phyloP scores from a whole-genome alignment of 768 basidiomycete genomes.

The Chalciporus sphaerocephalus region DNA sequence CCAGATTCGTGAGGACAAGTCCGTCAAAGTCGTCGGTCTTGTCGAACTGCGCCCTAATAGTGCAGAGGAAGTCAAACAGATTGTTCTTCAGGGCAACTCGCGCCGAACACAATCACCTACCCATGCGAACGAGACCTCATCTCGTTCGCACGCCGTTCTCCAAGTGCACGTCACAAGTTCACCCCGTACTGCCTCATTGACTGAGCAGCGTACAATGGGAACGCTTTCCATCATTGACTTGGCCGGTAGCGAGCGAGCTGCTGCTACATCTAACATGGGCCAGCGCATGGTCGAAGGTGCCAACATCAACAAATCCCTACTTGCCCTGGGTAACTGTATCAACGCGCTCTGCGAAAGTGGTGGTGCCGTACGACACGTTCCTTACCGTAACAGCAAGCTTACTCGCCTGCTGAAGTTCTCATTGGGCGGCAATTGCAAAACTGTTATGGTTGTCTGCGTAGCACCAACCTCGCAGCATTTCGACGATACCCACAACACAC shows the following conservation, averaged over 20 bases:
- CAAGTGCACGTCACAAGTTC: conserved; percentile 91
- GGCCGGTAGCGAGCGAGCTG: conserved; percentile 94
- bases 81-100: conserved; percentile 84
- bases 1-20: conserved; percentile 90
- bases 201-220: conserved; percentile 78
- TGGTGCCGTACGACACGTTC: conserved; percentile 82
- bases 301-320: conserved; percentile 97
- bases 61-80: conserved; percentile 91
- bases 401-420: conserved; percentile 97
- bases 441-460: conserved; percentile 98
- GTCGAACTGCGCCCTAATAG: conserved; percentile 74
- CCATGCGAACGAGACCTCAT: conserved; percentile 94
- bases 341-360: conserved; percentile 96
- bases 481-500: conserved; percentile 98
- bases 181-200: conserved; percentile 78
- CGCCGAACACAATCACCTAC: conserved; percentile 91
- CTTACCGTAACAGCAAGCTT: conserved; percentile 97
- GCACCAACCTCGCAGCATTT: conserved; percentile 94
- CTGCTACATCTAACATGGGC: conserved; percentile 95
- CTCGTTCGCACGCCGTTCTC: conserved; percentile 95
- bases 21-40: conserved; percentile 84
- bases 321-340: conserved; percentile 97
- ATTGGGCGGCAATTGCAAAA: conserved; percentile 97
- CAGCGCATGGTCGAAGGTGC: conserved; percentile 98
- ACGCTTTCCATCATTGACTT: conserved; percentile 97